Percentiles rank a stretch among this genome's conserved stretches.
Conservation (phyloP, 1,284 basidiomycete species). For the Irpex lacteus region DNA sequence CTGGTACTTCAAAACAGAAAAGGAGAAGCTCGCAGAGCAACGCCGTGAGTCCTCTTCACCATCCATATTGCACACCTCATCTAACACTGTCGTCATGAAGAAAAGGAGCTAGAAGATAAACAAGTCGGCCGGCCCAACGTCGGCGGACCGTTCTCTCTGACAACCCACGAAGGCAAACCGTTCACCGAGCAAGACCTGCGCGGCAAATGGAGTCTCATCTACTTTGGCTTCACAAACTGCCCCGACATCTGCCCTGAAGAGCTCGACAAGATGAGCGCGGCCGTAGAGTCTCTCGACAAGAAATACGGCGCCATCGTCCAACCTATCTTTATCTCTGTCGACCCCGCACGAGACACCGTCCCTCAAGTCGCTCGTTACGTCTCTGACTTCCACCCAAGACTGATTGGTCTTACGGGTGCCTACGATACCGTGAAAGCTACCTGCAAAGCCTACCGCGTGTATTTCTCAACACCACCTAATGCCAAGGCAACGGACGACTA, state of each 20-base stretch:
- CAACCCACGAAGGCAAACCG: conserved; percentile 60
- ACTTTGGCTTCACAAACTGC: conserved; percentile 97
- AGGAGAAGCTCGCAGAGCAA: conserved; percentile 73
- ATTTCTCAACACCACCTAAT: conserved; percentile 95
- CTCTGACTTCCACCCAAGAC: conserved; percentile 87
- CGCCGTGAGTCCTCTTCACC: conserved; percentile 20
- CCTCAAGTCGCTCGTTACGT: conserved; percentile 59
- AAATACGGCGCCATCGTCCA: conserved; percentile 63
- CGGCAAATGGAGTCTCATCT: conserved; percentile 88
- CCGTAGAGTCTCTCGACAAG: conserved; percentile 78
- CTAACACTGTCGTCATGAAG: conserved; percentile 32
- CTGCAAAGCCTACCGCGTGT: conserved; percentile 96
- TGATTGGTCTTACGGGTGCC: conserved; percentile 85
- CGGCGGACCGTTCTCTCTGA: conserved; percentile 86
- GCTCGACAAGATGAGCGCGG: conserved; percentile 90
- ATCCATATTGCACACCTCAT: conserved; percentile 18
- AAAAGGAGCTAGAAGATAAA: conserved; percentile 61
- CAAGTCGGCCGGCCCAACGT: conserved; percentile 73
- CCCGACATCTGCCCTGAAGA: conserved; percentile 99
- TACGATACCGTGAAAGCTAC: conserved; percentile 86
- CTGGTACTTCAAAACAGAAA: conserved; percentile 89
- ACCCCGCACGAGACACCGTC: conserved; percentile 89
- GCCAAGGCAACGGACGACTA: conserved; percentile 90
- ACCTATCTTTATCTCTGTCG: conserved; percentile 94
- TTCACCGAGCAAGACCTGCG: conserved; percentile 86